phyloP scores from a whole-genome alignment of 805 yeast genomes.

The Kodamaea leandrae region DNA sequence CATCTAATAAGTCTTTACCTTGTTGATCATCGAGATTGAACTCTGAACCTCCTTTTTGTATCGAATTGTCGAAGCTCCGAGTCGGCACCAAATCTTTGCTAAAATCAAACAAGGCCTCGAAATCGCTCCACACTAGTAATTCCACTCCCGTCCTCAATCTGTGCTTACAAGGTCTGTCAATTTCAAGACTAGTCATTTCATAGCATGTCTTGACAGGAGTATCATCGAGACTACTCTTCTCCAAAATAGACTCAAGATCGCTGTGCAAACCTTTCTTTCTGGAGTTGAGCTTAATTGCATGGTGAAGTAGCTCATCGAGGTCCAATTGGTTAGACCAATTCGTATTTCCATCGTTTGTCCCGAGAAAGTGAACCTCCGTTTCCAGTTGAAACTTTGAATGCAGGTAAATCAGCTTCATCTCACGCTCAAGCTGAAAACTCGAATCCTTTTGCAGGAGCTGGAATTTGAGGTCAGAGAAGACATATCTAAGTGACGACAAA shows the following conservation, averaged over 20 bases:
- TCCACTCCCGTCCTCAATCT: neutral
- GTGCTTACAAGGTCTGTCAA: constrained; percentile 1
- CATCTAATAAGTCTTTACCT: too few species aligned
- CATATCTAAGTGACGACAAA: constrained; percentile 47
- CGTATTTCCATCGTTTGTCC: constrained; percentile 20
- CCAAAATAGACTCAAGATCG: neutral
- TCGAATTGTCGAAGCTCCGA: too few species aligned
- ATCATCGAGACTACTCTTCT: neutral
- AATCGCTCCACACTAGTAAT: neutral
- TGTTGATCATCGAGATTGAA: too few species aligned
- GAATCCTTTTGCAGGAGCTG: constrained; percentile 45
- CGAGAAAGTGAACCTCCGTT: constrained; percentile 12
- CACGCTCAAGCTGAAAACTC: constrained; percentile 7
- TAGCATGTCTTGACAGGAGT: constrained; percentile 5
- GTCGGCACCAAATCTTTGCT: too few species aligned
- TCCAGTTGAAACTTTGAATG: constrained; percentile 6
- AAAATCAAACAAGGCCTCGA: neutral
- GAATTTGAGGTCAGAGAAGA: constrained; percentile 56
- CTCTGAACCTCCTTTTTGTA: too few species aligned
- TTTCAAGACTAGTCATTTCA: neutral
- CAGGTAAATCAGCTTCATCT: constrained; percentile 10
- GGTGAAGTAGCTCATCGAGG: constrained; percentile 28
- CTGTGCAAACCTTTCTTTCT: neutral
- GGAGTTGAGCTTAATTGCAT: constrained; percentile 25
- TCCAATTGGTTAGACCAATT: constrained; percentile 31